Evolutionary conservation across 768 basidiomycete genomes (phyloP), one percentile per base, ranked within the genome.

Genomic region (Lenzites betulinus): DNA sequence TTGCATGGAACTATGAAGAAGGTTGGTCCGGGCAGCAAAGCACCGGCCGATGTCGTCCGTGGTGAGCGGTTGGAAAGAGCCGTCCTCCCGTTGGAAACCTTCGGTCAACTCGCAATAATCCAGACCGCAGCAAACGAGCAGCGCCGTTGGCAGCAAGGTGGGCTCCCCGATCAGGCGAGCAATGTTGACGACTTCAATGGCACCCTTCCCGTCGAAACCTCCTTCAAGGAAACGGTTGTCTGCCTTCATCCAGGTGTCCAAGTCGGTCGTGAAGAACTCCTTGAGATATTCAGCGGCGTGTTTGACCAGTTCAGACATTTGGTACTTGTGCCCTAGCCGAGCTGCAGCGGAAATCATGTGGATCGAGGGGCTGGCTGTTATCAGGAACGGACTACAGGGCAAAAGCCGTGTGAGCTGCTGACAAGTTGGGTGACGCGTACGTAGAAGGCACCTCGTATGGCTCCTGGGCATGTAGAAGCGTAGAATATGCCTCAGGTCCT

Each of bases 251-350:
- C 64, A 65, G 12, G 3, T 22, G 2, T 43, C 18, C 25, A 58
- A 46, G 18, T 60, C 25, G 20, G 41, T 20, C 1, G 62, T 9
- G 49, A 51, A 66, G 39, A 52, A 49, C 7, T 18, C 23, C 38
- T 43, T 41, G 9, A 66, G 53, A 23, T 42, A 56, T 3, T 20
- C 26, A 8, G 63, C 25, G 11, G 57, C 42, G 26, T 26, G 49
- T 0, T 59, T n/a, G 15, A 39, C 42, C 15, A 67, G 38, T 1
- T 39, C 20, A 1, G 51, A 43, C 23, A 64, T 43, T 16, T 62
- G 44, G 43, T 67, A 67, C 43, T 64, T 67, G 63, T 64, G 63
- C 15, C 54, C 54, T 12, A 62, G 18, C 2, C 60, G 42, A 15
- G 52, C 47, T 3, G 16, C 3, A 7, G 59, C 59, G 1, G 53